phyloP scores from a whole-genome alignment of 176 grass and related monocot genomes.

The maize (Zea mays) region Zm-B73-REFERENCE-NAM-5.0 NC_050101.1:158118001-158118500 shows the following conservation, averaged over 20 bases:
- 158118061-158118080: slow-evolving; percentile 29
- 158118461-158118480: too few relatives aligned
- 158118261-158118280: background rate
- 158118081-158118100: slow-evolving; percentile 40
- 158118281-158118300: background rate
- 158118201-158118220: background rate
- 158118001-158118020: slow-evolving; percentile 41
- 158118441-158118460: too few relatives aligned
- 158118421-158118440: too few relatives aligned
- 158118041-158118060: slow-evolving; percentile 35
- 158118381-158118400: too few relatives aligned
- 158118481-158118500: too few relatives aligned
- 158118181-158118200: background rate
- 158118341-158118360: too few relatives aligned
- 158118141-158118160: background rate
- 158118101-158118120: slow-evolving; percentile 9
- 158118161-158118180: too few relatives aligned
- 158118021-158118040: background rate
- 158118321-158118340: background rate
- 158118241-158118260: background rate
- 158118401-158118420: too few relatives aligned
- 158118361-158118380: too few relatives aligned
- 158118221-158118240: background rate
- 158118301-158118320: background rate
- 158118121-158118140: background rate